Evolutionary conservation across 768 basidiomycete genomes (phyloP), one percentile per base, ranked within the genome.

Genomic region (Crucibulum laeve): DNA sequence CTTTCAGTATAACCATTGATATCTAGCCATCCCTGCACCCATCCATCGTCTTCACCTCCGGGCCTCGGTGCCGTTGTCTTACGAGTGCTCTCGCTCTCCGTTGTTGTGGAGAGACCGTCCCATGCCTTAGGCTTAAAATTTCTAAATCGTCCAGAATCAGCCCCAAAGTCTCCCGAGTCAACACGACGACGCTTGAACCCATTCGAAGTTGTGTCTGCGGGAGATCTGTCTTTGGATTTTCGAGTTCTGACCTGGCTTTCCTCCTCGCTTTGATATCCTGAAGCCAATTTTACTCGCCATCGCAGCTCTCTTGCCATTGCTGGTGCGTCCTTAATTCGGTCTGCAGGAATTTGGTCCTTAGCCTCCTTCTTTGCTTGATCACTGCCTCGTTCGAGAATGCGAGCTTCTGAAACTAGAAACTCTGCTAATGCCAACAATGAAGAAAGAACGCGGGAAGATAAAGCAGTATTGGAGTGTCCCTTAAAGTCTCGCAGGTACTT

Each of bases 281-380:
- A 63, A 4, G 79, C 79, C 34, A 79, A 62, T 43, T 77, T 76
- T 22, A 84, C 73, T 38, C 93, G 76, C 93, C 93, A 96, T 34
- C 87, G 72, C 34, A 96, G 64, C 58, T 96, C 93, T 50, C 90
- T 70, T 14, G 91, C 91, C 42, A 91, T 58, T 2, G 84, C 85
- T 3, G 86, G 67, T 14, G 86, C 77, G 63, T 96, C 93, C 57
- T 87, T 88, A 45, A 93, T 77, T 42, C 81, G 79, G 51, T 94
- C 92, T 6, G 58, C 52, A 1, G 93, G 93, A 15, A 95, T 79
- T 45, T 87, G 79, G 41, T 94, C 92, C 55, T 78, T 85, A 2
- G 80, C 77, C 53, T 91, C 83, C 55, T 82, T 86, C 63, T 83
- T 87, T 35, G 77, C 78, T 36, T 77, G 67, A 7, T 91, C 89